Base-by-base conservation (phyloP, 805 yeast species). In the Candida ascalaphidarum region DNA sequence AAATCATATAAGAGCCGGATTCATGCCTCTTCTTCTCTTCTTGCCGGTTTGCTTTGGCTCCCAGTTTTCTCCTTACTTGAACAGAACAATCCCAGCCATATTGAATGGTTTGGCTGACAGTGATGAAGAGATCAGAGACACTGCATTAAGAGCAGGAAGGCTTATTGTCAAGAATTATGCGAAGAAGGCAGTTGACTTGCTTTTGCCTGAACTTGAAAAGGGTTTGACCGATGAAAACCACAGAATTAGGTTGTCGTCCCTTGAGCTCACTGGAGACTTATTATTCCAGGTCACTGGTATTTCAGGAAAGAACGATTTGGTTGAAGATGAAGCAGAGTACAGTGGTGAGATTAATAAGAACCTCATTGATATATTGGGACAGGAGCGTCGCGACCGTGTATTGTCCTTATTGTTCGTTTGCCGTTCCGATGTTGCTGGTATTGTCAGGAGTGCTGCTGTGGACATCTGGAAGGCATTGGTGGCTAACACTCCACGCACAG, bases 401-500 rank as follows among this genome's bases (percentile, higher is more conserved):
- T 63, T 92, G 43, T 73, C 96, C 1, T 66, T 88, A n/a, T 63
- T 92, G 41, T 92, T 86, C 54, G 77, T 92, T 19, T 88, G 96
- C 55, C 86, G 98, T 54, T 83, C 95, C 10, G 99, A 92, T 62
- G 73, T 77, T 22, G 73, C 92, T 21, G 84, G 84, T 41, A 68
- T 77, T 40, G 99, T 92, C 16, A 77, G 98, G 44, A 76, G 76
- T 39, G 82, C 94, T 15, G 78, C 97, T 9, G 74, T 84, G 34
- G 96, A 92, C 44, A 85, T 92, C 26, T 92, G 99, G 99, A 88
- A 88, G 59, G 85, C 95, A 0, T 65, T 92, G 48, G 96, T 92
- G 28, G 82, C 95, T 26, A 92, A 92, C 52, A 92, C 98, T 14
- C 97, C 98, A 23, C 77, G 82, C 48, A 83, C 95, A 3, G 81